Conservation (phyloP, 1,284 basidiomycete species). For the Lentinus polychrous region DNA sequence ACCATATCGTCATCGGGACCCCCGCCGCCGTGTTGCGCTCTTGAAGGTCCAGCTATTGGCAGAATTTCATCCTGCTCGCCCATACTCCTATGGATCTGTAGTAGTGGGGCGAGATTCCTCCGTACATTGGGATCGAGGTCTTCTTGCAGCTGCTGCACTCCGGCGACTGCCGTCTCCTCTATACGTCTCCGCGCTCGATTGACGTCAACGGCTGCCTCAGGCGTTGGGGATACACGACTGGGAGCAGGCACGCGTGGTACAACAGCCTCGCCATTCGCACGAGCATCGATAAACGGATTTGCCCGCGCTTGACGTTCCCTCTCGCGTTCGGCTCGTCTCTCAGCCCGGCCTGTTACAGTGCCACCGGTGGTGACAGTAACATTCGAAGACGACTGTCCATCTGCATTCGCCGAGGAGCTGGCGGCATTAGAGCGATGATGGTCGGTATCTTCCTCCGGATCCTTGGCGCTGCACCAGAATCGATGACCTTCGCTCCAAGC, state of each 20-base stretch:
- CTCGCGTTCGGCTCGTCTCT: constrained; percentile 8
- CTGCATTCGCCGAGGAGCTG: background rate
- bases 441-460: constrained; percentile 56
- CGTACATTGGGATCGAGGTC: background rate
- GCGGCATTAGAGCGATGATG: constrained; percentile 13
- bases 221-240: background rate
- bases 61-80: background rate
- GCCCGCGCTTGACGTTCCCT: constrained; percentile 4
- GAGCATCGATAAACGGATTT: background rate
- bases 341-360: constrained; percentile 5
- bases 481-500: constrained; percentile 97
- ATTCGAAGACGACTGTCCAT: background rate
- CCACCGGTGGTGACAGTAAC: constrained; percentile 1
- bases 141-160: background rate
- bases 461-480: constrained; percentile 79
- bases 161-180: background rate
- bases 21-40: background rate
- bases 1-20: constrained; percentile 7
- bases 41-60: background rate
- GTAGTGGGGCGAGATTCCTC: background rate
- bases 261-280: background rate
- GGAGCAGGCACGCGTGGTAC: background rate
- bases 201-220: background rate
- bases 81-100: background rate
- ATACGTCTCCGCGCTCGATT: background rate